A percentile compares a stretch with the other conserved stretches of the same genome.
Conservation (phyloP, 139 green algal species). For the Tetradesmus lagerheimii region DNA sequence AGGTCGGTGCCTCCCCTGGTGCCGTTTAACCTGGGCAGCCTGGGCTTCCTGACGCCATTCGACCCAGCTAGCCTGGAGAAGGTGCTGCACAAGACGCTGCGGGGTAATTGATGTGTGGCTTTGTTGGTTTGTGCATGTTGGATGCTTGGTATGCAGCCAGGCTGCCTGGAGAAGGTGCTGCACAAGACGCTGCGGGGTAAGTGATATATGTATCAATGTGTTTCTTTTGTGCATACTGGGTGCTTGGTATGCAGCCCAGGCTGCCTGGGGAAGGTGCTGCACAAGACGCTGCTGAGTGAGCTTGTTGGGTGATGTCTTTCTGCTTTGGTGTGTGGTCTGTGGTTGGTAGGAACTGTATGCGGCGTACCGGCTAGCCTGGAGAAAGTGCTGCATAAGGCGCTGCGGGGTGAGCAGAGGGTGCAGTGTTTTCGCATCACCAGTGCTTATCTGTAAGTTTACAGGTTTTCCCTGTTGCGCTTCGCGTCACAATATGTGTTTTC, state of each 20-base stretch:
- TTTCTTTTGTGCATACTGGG: no score
- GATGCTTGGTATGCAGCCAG: no score
- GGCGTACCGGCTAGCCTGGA: conserved; percentile 42
- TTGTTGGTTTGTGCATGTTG: no score
- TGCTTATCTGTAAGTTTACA: no score
- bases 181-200: conserved; percentile 39
- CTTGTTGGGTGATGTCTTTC: no score
- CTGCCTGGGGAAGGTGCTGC: conserved; percentile 63
- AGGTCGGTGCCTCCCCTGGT: conserved; percentile 84
- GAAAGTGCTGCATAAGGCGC: conserved; percentile 56
- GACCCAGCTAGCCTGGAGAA: conserved; percentile 47
- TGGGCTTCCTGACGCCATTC: conserved; percentile 90
- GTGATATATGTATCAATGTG: no score
- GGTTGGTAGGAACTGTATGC: no score
- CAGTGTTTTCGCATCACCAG: no score
- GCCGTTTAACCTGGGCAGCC: conserved; percentile 88
- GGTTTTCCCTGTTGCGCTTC: no score
- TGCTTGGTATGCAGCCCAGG: no score
- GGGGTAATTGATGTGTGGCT: conserved; percentile 14
- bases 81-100: conserved; percentile 57
- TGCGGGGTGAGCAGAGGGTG: conserved; percentile 5
- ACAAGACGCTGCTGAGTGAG: conserved; percentile 33
- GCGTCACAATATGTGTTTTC: no score
- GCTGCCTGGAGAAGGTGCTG: conserved; percentile 63
- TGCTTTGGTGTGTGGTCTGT: no score